Evolutionary conservation across 257 asterid species (phyloP).

Genomic region (Nemophila menziesii): DNA sequence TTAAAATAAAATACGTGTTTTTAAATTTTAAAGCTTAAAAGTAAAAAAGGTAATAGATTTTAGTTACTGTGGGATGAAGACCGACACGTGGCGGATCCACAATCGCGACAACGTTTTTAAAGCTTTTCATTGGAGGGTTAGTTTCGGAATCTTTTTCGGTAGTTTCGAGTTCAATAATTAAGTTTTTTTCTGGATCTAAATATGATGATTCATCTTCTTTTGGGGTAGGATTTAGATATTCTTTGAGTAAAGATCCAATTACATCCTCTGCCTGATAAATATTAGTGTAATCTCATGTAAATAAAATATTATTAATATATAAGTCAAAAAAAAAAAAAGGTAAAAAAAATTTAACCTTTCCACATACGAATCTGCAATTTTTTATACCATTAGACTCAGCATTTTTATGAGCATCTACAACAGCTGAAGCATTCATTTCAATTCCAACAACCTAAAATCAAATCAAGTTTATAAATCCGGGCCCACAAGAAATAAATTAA

Average conservation of each 20-base stretch:
- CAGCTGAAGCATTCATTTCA: conserved; percentile 98
- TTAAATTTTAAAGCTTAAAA: not conserved
- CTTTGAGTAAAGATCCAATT: conserved; percentile 73
- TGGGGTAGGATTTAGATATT: conserved; percentile 45
- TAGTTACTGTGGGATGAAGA: conserved; percentile 96
- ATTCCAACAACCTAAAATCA: conserved; percentile 80
- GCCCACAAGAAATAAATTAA: not conserved
- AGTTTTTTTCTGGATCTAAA: conserved; percentile 25
- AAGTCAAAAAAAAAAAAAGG: not conserved
- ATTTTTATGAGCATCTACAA: conserved; percentile 82
- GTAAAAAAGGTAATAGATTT: not conserved
- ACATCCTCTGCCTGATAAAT: conserved; percentile 79
- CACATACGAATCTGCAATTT: conserved; percentile 87
- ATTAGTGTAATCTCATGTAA: not conserved
- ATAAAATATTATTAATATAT: not conserved
- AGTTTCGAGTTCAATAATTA: conserved; percentile 24
- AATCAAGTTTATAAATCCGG: conserved; percentile 8
- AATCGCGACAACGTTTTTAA: conserved; percentile 77
- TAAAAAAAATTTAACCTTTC: conserved; percentile 48
- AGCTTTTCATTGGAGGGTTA: conserved; percentile 26
- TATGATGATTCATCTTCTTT: conserved; percentile 30
- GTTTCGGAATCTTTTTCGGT: conserved; percentile 13
- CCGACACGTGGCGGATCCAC: conserved; percentile 99
- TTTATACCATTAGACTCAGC: conserved; percentile 76
- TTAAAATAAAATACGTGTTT: not conserved